Base-by-base conservation (phyloP, 2,329 filamentous ascomycete species). In the Mycocentrospora acerina region DNA sequence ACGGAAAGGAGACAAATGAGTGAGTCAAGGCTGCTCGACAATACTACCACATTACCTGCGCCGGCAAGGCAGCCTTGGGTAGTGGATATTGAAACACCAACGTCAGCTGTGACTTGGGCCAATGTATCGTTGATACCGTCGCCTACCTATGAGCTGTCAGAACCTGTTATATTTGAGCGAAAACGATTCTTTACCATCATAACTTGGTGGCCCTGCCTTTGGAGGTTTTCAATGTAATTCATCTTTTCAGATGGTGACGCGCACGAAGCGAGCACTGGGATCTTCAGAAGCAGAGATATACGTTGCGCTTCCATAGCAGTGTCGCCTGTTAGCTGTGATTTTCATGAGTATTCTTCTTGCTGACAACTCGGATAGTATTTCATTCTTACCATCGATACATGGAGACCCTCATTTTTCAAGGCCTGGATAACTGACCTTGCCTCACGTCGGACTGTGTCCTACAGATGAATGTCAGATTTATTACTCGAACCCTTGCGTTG, bases 261-360 rank as follows among this genome's bases (percentile, higher is more conserved):
- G 16, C 37, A 37, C 19, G 37, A 44, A 7, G 15, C 38, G 4
- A 45, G 34, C 3, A 41, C 37, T 2, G 30, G 27, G 2, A 41
- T 36, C 11, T 31, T 29, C 10, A 45, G 37, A 1, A 18, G 11
- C 2, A 26, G 29, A 12, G 43, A 46, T 9, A 46, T 42, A 15
- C 37, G 37, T 16, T 18, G 8, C 1, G 43, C 43, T 31, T 40
- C 42, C 14, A n/a, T n/a, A 6, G 22, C 24, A 18, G 29, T 24
- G 29, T 46, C 43, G n/a, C 43, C 39, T 3, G 43, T 46, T 7
- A 46, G 24, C 43, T n/a, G n/a, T n/a, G n/a, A n/a, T n/a, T n/a
- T n/a, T n/a, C n/a, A n/a, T n/a, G n/a, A n/a, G n/a, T n/a, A n/a
- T n/a, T n/a, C n/a, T n/a, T n/a, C n/a, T n/a, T n/a, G n/a, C n/a